Base-by-base conservation (phyloP, 2,329 filamentous ascomycete species). In the Chrysoporthe puriensis region DNA sequence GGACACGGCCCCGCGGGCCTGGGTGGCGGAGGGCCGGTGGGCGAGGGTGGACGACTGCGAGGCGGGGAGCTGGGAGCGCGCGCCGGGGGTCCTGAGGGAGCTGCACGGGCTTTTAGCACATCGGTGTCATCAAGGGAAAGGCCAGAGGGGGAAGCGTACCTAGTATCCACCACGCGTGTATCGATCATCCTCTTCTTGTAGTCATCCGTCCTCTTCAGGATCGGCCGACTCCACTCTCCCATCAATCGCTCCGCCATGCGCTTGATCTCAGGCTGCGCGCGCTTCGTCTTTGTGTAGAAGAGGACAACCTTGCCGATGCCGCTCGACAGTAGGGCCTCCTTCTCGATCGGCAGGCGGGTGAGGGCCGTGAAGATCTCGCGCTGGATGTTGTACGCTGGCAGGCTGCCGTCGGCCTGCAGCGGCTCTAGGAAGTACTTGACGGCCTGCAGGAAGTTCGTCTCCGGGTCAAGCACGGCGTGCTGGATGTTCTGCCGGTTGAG, bases 381-480 rank as follows among this genome's bases (percentile, higher is more conserved):
- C 81, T 99, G 96, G 72, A 99, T 98, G 77, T 96, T 96, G 82
- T 97, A 99, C 42, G 96, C 95, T 0, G 96, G 96, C 62, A 99
- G 86, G 69, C 93, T 95, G 67, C 95, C 96, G 76, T 98, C 95
- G 74, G 95, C 94, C 13, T 44, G 61, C 58, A 98, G 86, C 0
- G 96, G 96, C 77, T 99, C 96, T 32, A 99, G 87, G 85, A 98
- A 98, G 85, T 97, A 98, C 76, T 95, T 94, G 75, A 99, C 93
- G 16, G 94, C 92, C 79, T 97, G 93, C 50, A 99, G 83, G 70
- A 99, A 91, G 81, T 98, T 97, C 76, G 91, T 96, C 76, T 99
- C 96, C 0, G 95, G 95, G 73, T 97, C 95, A 52, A 97, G 89
- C 62, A 98, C 90, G 42, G 92, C 91, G 73, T 93, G 86, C 75